phyloP scores from a whole-genome alignment of 306 rosid genomes.

The Malus orientalis region DNA sequence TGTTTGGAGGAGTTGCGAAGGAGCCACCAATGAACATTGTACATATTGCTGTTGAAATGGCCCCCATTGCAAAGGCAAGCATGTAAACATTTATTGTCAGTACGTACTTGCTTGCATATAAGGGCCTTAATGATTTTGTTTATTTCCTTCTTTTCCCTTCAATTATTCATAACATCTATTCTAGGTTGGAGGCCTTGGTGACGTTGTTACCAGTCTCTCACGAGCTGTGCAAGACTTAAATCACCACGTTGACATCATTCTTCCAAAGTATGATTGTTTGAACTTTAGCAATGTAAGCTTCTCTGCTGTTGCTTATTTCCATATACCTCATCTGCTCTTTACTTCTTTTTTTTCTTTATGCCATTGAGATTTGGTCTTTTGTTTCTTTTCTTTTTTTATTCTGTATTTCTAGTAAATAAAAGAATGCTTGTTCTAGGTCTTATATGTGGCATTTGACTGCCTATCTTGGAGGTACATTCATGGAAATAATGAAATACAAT shows the following conservation, averaged over 20 bases:
- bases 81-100: not conserved
- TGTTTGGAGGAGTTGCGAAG: constrained; percentile 64
- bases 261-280: constrained; percentile 93
- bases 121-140: not conserved
- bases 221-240: constrained; percentile 78
- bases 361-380: not conserved
- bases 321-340: not conserved
- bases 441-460: not conserved
- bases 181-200: constrained; percentile 96
- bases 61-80: constrained; percentile 90
- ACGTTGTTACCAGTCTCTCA: constrained; percentile 81
- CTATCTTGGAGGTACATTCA: not conserved
- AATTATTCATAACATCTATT: constrained; percentile 6
- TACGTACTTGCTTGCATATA: not conserved
- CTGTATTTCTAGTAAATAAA: not conserved
- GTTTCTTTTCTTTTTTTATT: not conserved
- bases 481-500: not conserved
- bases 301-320: constrained; percentile 17
- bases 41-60: constrained; percentile 95
- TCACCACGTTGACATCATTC: constrained; percentile 65
- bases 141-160: not conserved
- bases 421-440: not conserved
- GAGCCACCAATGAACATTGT: constrained; percentile 92
- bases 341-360: not conserved
- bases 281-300: constrained; percentile 74